Percentiles rank a stretch among this genome's conserved stretches.
Conservation (phyloP, 2,329 filamentous ascomycete genomes). For the Verticillium tricorpus region DNA sequence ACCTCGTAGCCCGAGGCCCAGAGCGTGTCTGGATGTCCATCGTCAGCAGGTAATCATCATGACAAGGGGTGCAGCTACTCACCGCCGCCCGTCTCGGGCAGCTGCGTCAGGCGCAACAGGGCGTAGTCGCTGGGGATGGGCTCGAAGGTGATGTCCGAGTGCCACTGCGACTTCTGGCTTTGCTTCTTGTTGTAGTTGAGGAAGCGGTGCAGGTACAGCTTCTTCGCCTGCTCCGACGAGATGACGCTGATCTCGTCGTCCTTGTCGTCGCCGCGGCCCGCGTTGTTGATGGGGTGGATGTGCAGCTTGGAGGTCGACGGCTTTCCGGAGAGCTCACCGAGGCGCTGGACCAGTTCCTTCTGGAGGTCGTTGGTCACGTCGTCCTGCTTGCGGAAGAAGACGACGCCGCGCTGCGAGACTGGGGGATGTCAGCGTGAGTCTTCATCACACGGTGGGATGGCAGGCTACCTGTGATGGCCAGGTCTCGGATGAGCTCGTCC, state of each 20-base stretch:
- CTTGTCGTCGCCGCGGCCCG: constrained; percentile 42
- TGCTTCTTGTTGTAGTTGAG: constrained; percentile 36
- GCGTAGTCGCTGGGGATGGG: constrained; percentile 60
- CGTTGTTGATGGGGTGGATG: constrained; percentile 55
- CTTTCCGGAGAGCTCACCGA: constrained; percentile 55
- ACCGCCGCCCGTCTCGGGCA: constrained; percentile 51
- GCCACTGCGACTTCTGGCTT: constrained; percentile 45
- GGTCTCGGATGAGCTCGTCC: constrained; percentile 59
- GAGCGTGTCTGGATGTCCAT: constrained; percentile 44
- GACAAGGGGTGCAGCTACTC: constrained; percentile 14
- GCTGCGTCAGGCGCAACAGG: constrained; percentile 45
- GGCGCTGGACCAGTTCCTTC: constrained; percentile 58
- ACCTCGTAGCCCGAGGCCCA: constrained; percentile 66
- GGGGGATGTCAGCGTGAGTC: background rate
- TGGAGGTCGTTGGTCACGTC: constrained; percentile 57
- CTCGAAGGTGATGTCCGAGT: constrained; percentile 64
- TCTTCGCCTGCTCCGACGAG: constrained; percentile 50
- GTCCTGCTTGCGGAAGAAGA: constrained; percentile 65
- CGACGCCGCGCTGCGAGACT: constrained; percentile 67
- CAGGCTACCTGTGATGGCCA: constrained; percentile 59
- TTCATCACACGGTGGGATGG: background rate
- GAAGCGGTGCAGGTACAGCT: constrained; percentile 37
- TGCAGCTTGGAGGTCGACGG: constrained; percentile 52
- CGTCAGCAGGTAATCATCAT: background rate
- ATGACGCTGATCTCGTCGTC: constrained; percentile 63